Base-by-base conservation (phyloP, 768 basidiomycete species). In the Suillus weaverae region DNA sequence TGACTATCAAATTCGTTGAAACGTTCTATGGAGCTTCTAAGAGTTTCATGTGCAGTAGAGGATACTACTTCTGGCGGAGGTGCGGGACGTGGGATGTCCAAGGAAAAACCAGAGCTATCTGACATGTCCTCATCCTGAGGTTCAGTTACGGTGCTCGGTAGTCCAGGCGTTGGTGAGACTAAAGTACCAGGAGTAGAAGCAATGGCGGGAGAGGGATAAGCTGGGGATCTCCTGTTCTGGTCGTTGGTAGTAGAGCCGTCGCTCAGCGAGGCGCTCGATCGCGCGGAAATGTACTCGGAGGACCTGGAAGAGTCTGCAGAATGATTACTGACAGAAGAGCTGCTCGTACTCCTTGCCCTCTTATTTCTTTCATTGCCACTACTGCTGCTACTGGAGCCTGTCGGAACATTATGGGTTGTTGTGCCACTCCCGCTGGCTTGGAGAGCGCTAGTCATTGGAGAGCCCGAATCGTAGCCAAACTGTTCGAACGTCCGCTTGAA, bases 401-500 rank as follows among this genome's bases (percentile, higher is more conserved):
- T 18, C 16, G 70, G 33, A 26, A 68, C 65, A 44, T 63, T 71
- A 38, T 33, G 63, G 39, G 48, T 64, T 56, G 68, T 65, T 18
- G 75, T 66, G n/a, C 70, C 66, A n/a, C 74, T 72, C 64, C 72
- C 74, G 66, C 71, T 76, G 10, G 71, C 55, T 57, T 33, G 68
- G 60, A 62, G 69, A 64, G 53, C 70, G 67, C 64, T 64, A 65
- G 72, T 67, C 72, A 75, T 71, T 69, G 75, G 44, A 60, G 66
- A 30, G 66, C 72, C 63, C 48, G 75, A 69, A 66, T 74, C 74
- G 50, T 76, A 76, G 65, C 72, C 76, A 53, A 77, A 76, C 63
- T 86, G 81, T 62, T 85, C 73, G 71, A 87, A 87, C 16, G 85
- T 84, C 54, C 86, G 81, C 69, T 87, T 87, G 77, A 87, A 87